These are phyloP conservation scores for Wickerhamia fluorescens DNA, from an alignment of 805 yeast genomes.

Conservation along the genomic window DNA sequence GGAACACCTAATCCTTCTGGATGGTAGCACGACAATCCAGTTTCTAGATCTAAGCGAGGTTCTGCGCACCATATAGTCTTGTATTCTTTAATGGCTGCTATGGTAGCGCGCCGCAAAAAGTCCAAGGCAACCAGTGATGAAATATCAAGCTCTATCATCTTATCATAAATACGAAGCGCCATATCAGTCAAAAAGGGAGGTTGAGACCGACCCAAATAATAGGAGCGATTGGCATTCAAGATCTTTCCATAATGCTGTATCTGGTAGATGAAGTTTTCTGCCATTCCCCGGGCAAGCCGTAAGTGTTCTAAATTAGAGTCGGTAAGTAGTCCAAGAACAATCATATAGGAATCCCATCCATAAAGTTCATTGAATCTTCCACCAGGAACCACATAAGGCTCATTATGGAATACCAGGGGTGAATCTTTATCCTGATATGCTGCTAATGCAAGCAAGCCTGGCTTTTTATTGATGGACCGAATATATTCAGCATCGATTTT, in stretches of 20 bases:
- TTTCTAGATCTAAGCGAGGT: slow-evolving; percentile 65
- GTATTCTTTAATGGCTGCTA: slow-evolving; percentile 85
- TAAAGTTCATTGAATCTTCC: slow-evolving; percentile 94
- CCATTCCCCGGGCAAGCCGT: slow-evolving; percentile 81
- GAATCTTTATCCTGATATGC: slow-evolving; percentile 53
- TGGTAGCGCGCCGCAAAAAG: slow-evolving; percentile 56
- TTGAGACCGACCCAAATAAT: slow-evolving; percentile 86
- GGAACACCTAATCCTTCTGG: slow-evolving; percentile 93
- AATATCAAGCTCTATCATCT: slow-evolving; percentile 34
- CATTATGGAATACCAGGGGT: slow-evolving; percentile 48
- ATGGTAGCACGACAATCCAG: slow-evolving; percentile 84
- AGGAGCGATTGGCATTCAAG: slow-evolving; percentile 87
- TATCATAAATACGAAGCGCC: slow-evolving; percentile 63
- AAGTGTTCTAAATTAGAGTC: slow-evolving; percentile 40
- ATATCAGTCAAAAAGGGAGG: slow-evolving; percentile 96
- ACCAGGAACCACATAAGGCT: slow-evolving; percentile 93
- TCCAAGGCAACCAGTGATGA: slow-evolving; percentile 28
- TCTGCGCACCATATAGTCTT: slow-evolving; percentile 65
- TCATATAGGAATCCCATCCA: slow-evolving; percentile 98
- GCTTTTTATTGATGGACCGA: slow-evolving; percentile 66
- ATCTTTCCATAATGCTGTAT: slow-evolving; percentile 88
- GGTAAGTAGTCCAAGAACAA: slow-evolving; percentile 70
- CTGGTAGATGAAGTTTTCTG: slow-evolving; percentile 86
- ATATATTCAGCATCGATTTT: slow-evolving; percentile 72
- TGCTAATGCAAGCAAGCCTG: slow-evolving; percentile 83